A percentile compares a stretch with the other conserved stretches of the same genome.
Evolutionary conservation across 2,329 filamentous ascomycete species (phyloP).

Genomic region (Xylaria polymorpha): DNA sequence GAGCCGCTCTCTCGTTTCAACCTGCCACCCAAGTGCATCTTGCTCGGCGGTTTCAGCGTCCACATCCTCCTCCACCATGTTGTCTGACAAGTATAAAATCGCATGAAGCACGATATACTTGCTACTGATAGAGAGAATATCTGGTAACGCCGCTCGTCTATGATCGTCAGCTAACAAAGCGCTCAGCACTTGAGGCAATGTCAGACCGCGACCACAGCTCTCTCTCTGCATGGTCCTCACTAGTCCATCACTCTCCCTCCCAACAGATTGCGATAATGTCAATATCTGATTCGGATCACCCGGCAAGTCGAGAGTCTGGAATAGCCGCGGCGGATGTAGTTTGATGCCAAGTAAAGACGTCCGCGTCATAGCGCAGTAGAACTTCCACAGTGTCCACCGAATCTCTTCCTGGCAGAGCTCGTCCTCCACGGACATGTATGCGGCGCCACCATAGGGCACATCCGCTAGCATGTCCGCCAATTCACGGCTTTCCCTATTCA

Average conservation of each 20-base stretch:
- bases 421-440: slow-evolving; percentile 6
- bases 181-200: slow-evolving; percentile 21
- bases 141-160: slow-evolving; percentile 13
- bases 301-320: slow-evolving; percentile 26
- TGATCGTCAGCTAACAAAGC: slow-evolving; percentile 21
- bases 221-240: background rate
- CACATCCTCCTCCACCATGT: slow-evolving; percentile 19
- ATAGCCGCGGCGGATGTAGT: slow-evolving; percentile 17
- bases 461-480: slow-evolving; percentile 17
- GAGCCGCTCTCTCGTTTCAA: slow-evolving; percentile 29
- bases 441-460: background rate
- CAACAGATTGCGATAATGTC: background rate
- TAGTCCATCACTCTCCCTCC: background rate
- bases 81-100: slow-evolving; percentile 20
- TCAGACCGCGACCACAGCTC: background rate
- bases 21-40: slow-evolving; percentile 22
- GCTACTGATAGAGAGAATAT: slow-evolving; percentile 20
- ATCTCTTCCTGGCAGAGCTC: slow-evolving; percentile 26
- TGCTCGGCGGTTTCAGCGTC: background rate
- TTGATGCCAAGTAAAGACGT: slow-evolving; percentile 23
- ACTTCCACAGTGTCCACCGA: slow-evolving; percentile 32
- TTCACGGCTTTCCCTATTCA: background rate
- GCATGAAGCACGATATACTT: slow-evolving; percentile 30
- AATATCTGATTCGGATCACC: slow-evolving; percentile 20
- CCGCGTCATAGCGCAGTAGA: slow-evolving; percentile 28